phyloP scores from a whole-genome alignment of 179 eudicot species.

The Beta corolliflora region DNA sequence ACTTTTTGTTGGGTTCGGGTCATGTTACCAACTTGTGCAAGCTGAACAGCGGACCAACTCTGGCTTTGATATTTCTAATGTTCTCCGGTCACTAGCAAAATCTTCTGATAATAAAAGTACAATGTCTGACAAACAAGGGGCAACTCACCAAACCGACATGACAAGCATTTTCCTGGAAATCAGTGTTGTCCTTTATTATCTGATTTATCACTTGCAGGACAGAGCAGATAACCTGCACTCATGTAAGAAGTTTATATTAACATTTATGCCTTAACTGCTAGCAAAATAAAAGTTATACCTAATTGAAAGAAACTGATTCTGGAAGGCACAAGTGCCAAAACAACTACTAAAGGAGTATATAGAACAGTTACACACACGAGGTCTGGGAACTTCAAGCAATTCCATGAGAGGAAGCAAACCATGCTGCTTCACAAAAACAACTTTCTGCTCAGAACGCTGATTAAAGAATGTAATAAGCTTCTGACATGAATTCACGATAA shows the following conservation, averaged over 20 bases:
- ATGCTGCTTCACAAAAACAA: slow-evolving; percentile 84
- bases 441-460: slow-evolving; percentile 92
- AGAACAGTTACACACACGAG: slow-evolving; percentile 63
- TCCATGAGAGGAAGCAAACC: slow-evolving; percentile 97
- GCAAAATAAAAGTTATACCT: neutral
- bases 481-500: slow-evolving; percentile 80
- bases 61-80: neutral
- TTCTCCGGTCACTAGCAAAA: neutral
- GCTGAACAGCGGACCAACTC: neutral
- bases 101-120: neutral
- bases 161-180: slow-evolving; percentile 96
- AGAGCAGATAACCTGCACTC: slow-evolving; percentile 82
- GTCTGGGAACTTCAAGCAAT: slow-evolving; percentile 83
- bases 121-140: slow-evolving; percentile 10
- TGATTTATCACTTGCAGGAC: slow-evolving; percentile 91
- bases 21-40: too few relatives aligned
- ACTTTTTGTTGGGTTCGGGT: too few relatives aligned
- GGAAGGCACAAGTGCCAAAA: neutral
- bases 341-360: slow-evolving; percentile 22
- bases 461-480: slow-evolving; percentile 81
- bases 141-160: slow-evolving; percentile 91
- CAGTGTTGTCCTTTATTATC: slow-evolving; percentile 83
- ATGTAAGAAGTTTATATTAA: slow-evolving; percentile 4
- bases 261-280: neutral
- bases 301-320: neutral